Evolutionary conservation across 75 land plant species (phyloP).

Genomic region (Cupressus sempervirens): DNA sequence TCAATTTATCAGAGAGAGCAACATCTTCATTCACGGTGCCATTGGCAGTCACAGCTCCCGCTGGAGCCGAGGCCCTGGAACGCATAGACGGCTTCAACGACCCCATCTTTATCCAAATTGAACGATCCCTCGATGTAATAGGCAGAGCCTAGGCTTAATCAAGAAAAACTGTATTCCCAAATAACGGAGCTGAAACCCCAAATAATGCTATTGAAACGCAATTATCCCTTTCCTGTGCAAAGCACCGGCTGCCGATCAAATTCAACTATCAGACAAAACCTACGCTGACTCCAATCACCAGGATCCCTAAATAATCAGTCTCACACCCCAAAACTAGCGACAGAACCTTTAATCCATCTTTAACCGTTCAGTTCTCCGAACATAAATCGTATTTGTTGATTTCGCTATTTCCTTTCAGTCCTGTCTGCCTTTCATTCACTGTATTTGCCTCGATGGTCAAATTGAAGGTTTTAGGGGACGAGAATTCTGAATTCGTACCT

Average conservation of each 20-base stretch:
- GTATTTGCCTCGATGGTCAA: background rate
- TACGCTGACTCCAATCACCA: background rate
- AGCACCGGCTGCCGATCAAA: background rate
- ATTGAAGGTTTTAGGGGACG: background rate
- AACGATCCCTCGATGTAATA: background rate
- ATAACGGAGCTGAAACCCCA: background rate
- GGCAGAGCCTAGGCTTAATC: background rate
- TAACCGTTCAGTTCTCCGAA: background rate
- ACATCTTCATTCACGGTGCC: constrained; percentile 35
- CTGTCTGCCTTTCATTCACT: background rate
- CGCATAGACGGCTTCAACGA: constrained; percentile 60
- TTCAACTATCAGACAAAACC: background rate
- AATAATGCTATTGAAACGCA: background rate
- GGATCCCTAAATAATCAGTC: background rate
- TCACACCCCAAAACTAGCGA: background rate
- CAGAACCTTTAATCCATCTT: background rate
- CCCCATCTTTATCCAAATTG: constrained; percentile 21
- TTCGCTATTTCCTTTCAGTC: background rate
- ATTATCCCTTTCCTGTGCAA: background rate
- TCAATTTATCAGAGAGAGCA: constrained; percentile 52
- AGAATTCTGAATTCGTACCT: background rate
- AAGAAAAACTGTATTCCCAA: background rate
- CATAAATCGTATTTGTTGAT: background rate
- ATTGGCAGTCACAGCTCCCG: constrained; percentile 21
- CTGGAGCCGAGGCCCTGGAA: constrained; percentile 27